Evolutionary conservation across 257 asterid species (phyloP).

Genomic region (Euphrasia confusa): DNA sequence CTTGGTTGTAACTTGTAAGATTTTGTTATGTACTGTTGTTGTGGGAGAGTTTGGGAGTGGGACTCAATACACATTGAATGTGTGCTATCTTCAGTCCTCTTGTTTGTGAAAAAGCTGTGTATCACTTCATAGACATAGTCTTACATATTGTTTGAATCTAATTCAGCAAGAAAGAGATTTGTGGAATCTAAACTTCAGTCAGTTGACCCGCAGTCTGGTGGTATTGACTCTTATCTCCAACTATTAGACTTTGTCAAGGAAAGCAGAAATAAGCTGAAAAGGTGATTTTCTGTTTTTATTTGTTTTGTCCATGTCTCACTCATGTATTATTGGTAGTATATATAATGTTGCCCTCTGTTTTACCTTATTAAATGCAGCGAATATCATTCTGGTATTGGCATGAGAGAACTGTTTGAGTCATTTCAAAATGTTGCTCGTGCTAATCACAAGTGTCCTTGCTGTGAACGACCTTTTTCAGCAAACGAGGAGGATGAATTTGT

Average conservation of each 20-base stretch:
- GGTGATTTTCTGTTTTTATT: slow-evolving; percentile 37
- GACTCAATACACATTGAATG: neutral
- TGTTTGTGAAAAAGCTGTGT: slow-evolving; percentile 15
- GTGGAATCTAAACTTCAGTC: slow-evolving; percentile 78
- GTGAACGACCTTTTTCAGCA: slow-evolving; percentile 84
- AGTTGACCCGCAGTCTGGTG: slow-evolving; percentile 56
- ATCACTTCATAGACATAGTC: slow-evolving; percentile 5
- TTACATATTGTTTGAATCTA: slow-evolving; percentile 22
- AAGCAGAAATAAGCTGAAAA: slow-evolving; percentile 56
- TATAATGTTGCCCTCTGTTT: slow-evolving; percentile 15
- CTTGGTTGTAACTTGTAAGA: slow-evolving; percentile 12
- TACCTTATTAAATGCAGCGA: slow-evolving; percentile 43
- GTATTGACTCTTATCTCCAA: slow-evolving; percentile 57
- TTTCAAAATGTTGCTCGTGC: slow-evolving; percentile 80
- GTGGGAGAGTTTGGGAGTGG: neutral
- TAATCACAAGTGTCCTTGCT: slow-evolving; percentile 86
- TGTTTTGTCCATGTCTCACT: slow-evolving; percentile 6
- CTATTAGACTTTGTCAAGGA: slow-evolving; percentile 59
- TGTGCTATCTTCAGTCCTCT: slow-evolving; percentile 16
- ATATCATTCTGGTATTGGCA: slow-evolving; percentile 54
- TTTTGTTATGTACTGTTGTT: slow-evolving; percentile 11
- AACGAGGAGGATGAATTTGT: slow-evolving; percentile 91
- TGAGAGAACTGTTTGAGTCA: slow-evolving; percentile 72
- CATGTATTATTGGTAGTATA: slow-evolving; percentile 16
- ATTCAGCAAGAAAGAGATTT: slow-evolving; percentile 73